Base-by-base conservation (phyloP, 371 early-diverging fungal species). In the Blyttiomyces sp. region DNA sequence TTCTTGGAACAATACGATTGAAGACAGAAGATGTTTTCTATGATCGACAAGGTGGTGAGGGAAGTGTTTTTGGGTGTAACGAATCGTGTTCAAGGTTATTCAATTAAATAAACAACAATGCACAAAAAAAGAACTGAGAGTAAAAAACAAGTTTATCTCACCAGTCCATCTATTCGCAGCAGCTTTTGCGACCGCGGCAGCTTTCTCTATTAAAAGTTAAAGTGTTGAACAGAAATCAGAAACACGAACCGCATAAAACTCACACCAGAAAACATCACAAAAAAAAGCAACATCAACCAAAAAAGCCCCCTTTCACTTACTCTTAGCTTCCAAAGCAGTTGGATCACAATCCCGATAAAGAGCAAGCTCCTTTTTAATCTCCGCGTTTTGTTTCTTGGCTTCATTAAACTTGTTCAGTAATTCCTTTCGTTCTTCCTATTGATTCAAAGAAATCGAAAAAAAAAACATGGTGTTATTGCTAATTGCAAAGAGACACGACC, bases 131-230 rank as follows among this genome's bases (percentile, higher is more conserved):
- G n/a, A n/a, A n/a, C n/a, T n/a, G n/a, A n/a, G n/a, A n/a, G n/a
- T n/a, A n/a, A n/a, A n/a, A n/a, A n/a, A n/a, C n/a, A n/a, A n/a
- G n/a, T n/a, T n/a, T n/a, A n/a, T 3, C 26, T 55, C 76, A 86
- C 86, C 88, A 57, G 95, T 93, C 92, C 94, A 93, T 35, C 92
- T 83, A 68, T 93, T 93, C 5, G 87, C 90, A 4, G 89, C 89
- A 31, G 86, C 87, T 53, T 84, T 86, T 17, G 90, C 88, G 5
- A 73, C 51, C 32, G 66, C 31, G 1, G 84, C 76, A 4, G 79
- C 84, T 52, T 81, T 83, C 52, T 79, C 88, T 87, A 59, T 45
- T 13, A 30, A 26, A 31, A 7, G 28, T 31, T 16, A n/a, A 46
- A 2, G 51, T 6, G 32, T n/a, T n/a, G n/a, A n/a, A n/a, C n/a